Evolutionary conservation across 2,329 filamentous ascomycete genomes (phyloP), one percentile per base, ranked within the genome.

Genomic region (Penicillium sp.): DNA sequence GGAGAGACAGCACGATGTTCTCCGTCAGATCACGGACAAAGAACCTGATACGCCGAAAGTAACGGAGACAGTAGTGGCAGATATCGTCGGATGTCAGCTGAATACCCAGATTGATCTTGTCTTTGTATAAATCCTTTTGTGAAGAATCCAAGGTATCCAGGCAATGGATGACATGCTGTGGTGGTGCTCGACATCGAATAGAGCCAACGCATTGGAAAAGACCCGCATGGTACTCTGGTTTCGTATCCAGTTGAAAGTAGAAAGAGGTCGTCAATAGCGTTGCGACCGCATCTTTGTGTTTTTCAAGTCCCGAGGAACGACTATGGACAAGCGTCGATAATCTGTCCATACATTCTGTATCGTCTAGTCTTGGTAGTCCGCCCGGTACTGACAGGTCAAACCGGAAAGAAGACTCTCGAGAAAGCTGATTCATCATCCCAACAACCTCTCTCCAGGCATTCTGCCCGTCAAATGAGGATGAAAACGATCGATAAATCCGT

Each of bases 41-140:
- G 29, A 51, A 51, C 6, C 48, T 41, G n/a, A 47, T 27, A 4
- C 41, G 45, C 6, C 43, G 31, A 16, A 13, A 41, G 26, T 48
- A 51, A 26, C 41, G 41, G 34, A 36, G n/a, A 17, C 41, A 51
- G n/a, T 20, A 9, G 7, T 16, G 18, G 34, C 45, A 51, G 13
- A 48, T 45, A 39, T 51, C 39, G 2, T 48, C 48, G 2, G 17
- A 10, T 8, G 41, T 41, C 8, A 51, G 23, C 15, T 31, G 15
- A 25, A 43, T 39, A 19, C 41, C 48, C 3, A 51, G 35, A 28
- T 45, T 47, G 4, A 50, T 41, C 11, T 20, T 21, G 17, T 47
- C 32, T 30, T 47, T 45, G 25, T 38, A 48, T 23, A 51, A 48
- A 7, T 39, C 20, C 13, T 29, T 37, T 31, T 23, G 23, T 7